Evolutionary conservation across 495 filamentous ascomycete species (phyloP), one percentile per base, ranked within the genome.

Genomic region (Annulohypoxylon moriforme): DNA sequence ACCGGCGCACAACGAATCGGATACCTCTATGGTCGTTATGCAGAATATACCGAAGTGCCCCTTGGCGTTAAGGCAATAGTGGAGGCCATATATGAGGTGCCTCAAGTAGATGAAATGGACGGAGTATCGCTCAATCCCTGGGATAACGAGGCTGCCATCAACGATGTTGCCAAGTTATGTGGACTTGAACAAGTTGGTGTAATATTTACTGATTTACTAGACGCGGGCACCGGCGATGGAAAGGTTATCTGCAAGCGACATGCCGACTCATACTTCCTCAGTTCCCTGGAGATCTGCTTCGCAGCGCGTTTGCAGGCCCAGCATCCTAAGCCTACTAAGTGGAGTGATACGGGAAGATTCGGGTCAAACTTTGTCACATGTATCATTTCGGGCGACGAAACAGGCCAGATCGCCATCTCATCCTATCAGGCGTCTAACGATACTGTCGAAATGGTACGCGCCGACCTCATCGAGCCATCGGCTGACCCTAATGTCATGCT

Each of bases 351-450:
- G 13, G 96, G 96, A 31, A 86, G 89, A 42, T 99, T 98, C 77
- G 96, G 96, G 22, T 98, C 94, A 18, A 94, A 96, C 75, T 98
- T 98, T 76, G 95, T 99, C 42, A 98, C 96, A 2, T 98, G 96
- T 76, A 90, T 98, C 22, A 85, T 99, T 36, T 93, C 92, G 20
- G 96, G 96, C 20, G 94, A 99, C 68, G 93, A 97, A 67, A 82
- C 94, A 46, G 94, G 94, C 57, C 88, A 92, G 38, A 98, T 99
- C 64, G 82, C 89, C 22, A 92, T 99, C 56, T 93, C 94, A 60
- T 89, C 94, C 0, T 99, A 97, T 73, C 96, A 99, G 81, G 94
- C 93, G 44, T 96, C 94, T 0, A 96, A 98, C 63, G 90, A 95
- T 16, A 94, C 94, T 0, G 93, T 97, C 31, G 96, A 99, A 77